phyloP scores from a whole-genome alignment of 352 stramenopile species.

The Thalassiosira exigua region DNA sequence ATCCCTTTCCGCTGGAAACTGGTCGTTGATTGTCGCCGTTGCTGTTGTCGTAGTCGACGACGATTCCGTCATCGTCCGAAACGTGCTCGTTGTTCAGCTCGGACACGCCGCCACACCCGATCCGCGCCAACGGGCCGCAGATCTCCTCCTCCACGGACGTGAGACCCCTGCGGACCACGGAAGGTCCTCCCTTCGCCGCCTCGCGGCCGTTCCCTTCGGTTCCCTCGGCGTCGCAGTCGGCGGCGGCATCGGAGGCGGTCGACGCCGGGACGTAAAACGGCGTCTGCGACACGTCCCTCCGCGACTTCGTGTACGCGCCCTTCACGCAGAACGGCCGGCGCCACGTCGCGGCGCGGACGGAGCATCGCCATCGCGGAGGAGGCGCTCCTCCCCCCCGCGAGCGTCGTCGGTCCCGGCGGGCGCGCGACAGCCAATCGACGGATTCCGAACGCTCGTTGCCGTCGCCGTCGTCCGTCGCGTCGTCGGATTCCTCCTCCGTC shows the following conservation, averaged over 20 bases:
- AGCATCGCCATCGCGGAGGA: background rate
- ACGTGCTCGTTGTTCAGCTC: conserved; percentile 58
- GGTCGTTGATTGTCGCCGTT: conserved; percentile 91
- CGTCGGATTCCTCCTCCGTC: conserved; percentile 1
- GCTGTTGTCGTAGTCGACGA: conserved; percentile 30
- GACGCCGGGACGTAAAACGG: conserved; percentile 71
- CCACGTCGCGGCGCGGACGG: conserved; percentile 59
- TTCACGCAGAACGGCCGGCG: conserved; percentile 69
- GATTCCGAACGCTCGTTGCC: conserved; percentile 9
- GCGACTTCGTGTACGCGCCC: conserved; percentile 74
- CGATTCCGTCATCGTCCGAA: background rate
- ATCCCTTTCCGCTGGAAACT: conserved; percentile 77
- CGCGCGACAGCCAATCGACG: conserved; percentile 21
- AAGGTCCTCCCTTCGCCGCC: conserved; percentile 17
- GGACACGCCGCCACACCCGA: conserved; percentile 68
- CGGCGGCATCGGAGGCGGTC: background rate
- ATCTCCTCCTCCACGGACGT: conserved; percentile 82
- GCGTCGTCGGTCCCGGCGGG: background rate
- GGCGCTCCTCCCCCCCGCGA: too few species aligned
- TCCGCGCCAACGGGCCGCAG: conserved; percentile 42
- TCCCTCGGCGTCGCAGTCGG: background rate
- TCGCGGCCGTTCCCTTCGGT: background rate
- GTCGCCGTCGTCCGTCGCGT: background rate
- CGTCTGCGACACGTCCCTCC: conserved; percentile 75
- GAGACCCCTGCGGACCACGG: conserved; percentile 48